phyloP scores from a whole-genome alignment of 345 rosid genomes.

The Acer yangbiense region DNA sequence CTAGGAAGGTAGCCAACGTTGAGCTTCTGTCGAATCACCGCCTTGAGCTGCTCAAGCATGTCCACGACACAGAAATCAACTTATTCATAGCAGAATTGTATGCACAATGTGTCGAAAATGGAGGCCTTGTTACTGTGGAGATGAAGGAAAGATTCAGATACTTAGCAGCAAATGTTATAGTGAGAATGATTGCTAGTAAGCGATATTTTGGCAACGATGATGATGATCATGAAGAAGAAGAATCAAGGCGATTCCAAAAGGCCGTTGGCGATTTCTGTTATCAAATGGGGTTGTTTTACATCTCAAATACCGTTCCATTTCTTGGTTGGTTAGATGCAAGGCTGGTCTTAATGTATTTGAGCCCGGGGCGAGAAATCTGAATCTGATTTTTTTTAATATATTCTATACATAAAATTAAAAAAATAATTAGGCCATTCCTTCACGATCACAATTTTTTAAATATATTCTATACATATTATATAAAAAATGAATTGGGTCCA shows the following conservation, averaged over 20 bases:
- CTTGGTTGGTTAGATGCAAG: too few relatives aligned
- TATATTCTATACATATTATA: too few relatives aligned
- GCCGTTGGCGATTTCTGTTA: constrained; percentile 26
- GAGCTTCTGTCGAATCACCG: constrained; percentile 38
- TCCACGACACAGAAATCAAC: constrained; percentile 25
- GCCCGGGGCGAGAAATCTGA: too few relatives aligned
- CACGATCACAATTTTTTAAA: too few relatives aligned
- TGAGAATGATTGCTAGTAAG: constrained; percentile 31
- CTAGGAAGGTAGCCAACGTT: constrained; percentile 30
- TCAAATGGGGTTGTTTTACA: constrained; percentile 19
- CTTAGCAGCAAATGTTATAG: constrained; percentile 33
- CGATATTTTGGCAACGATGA: constrained; percentile 18
- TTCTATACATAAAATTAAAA: too few relatives aligned
- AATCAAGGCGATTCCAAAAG: constrained; percentile 23
- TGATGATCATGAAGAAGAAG: not conserved
- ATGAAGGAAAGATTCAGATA: constrained; percentile 30
- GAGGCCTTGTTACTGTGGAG: constrained; percentile 15
- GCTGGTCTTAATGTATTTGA: too few relatives aligned
- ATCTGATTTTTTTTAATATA: too few relatives aligned
- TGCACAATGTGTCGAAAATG: constrained; percentile 16
- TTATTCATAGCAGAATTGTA: constrained; percentile 23
- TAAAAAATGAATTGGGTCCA: too few relatives aligned
- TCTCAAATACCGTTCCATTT: constrained; percentile 33
- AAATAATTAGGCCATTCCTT: too few relatives aligned
- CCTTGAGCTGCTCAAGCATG: constrained; percentile 36